These are phyloP conservation scores for Ustilago esculenta DNA, from an alignment of 1,284 basidiomycete genomes.

Conservation along the genomic window DNA sequence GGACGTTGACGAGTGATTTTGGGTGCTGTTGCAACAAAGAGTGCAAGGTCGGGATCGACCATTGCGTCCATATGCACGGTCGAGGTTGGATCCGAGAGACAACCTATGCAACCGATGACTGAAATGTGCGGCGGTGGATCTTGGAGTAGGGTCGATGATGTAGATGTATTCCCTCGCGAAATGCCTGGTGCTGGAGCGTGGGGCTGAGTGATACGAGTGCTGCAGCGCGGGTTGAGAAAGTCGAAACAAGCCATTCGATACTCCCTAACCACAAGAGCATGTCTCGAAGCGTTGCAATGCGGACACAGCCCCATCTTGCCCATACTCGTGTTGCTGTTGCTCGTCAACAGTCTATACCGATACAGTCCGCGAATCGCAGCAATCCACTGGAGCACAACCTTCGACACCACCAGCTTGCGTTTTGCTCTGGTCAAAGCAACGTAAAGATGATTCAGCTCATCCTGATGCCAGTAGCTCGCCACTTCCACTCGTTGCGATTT, in stretches of 20 bases:
- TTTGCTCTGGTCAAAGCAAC: conserved; percentile 59
- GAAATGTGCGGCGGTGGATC: conserved; percentile 17
- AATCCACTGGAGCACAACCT: conserved; percentile 50
- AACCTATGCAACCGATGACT: conserved; percentile 24
- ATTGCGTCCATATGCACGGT: conserved; percentile 10
- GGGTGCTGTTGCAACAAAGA: conserved; percentile 28
- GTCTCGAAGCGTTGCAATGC: conserved; percentile 29
- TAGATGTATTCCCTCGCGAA: too few relatives aligned
- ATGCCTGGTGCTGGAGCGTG: too few relatives aligned
- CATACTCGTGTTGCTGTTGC: conserved; percentile 13
- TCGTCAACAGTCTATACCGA: conserved; percentile 22
- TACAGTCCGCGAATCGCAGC: conserved; percentile 48
- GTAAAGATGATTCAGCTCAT: conserved; percentile 60
- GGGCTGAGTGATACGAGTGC: background rate
- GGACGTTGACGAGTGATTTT: conserved; percentile 40
- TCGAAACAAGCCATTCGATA: conserved; percentile 31
- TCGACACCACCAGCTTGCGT: conserved; percentile 38
- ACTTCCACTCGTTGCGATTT: conserved; percentile 38
- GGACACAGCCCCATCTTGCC: conserved; percentile 30
- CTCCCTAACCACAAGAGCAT: conserved; percentile 26
- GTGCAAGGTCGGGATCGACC: conserved; percentile 21
- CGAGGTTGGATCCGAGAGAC: conserved; percentile 13
- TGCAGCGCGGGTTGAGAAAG: conserved; percentile 38
- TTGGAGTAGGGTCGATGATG: background rate
- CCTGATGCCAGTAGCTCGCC: conserved; percentile 40